phyloP scores from a whole-genome alignment of 352 stramenopile genomes.

The Globisporangium polare region DNA sequence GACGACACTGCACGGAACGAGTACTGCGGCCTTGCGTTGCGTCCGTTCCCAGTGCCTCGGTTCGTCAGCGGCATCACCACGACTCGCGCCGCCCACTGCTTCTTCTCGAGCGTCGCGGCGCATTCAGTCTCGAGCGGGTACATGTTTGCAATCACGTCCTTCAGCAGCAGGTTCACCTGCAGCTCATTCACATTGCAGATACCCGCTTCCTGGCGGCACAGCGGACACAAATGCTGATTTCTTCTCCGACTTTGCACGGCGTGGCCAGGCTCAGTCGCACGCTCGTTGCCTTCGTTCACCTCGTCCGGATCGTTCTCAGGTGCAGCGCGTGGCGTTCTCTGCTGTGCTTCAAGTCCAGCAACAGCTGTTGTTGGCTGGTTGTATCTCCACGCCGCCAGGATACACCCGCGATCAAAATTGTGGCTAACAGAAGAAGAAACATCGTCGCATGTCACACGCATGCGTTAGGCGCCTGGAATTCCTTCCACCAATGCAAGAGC shows the following conservation, averaged over 20 bases:
- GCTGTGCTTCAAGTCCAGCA: background rate
- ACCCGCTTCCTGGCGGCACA: slow-evolving; percentile 48
- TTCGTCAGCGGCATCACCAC: background rate
- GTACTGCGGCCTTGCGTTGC: slow-evolving; percentile 8
- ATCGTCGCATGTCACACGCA: background rate
- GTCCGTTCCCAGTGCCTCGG: background rate
- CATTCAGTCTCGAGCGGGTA: slow-evolving; percentile 45
- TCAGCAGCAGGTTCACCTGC: slow-evolving; percentile 65
- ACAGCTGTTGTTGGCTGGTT: slow-evolving; percentile 9
- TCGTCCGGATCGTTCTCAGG: slow-evolving; percentile 4
- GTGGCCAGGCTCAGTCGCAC: background rate
- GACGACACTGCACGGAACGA: slow-evolving; percentile 61
- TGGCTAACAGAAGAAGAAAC: slow-evolving; percentile 32
- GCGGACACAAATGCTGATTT: slow-evolving; percentile 44
- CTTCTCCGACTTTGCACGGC: background rate
- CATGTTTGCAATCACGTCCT: slow-evolving; percentile 50
- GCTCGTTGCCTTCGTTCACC: background rate
- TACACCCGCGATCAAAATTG: slow-evolving; percentile 80
- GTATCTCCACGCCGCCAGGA: slow-evolving; percentile 60
- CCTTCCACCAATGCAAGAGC: background rate
- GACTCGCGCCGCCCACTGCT: slow-evolving; percentile 19
- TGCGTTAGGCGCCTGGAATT: background rate
- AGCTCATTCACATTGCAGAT: slow-evolving; percentile 27
- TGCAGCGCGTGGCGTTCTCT: background rate
- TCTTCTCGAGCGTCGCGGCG: slow-evolving; percentile 41